Evolutionary conservation across 192 early-diverging fungal species (phyloP), one percentile per base, ranked within the genome.

Genomic region (Spizellomyces sp.): DNA sequence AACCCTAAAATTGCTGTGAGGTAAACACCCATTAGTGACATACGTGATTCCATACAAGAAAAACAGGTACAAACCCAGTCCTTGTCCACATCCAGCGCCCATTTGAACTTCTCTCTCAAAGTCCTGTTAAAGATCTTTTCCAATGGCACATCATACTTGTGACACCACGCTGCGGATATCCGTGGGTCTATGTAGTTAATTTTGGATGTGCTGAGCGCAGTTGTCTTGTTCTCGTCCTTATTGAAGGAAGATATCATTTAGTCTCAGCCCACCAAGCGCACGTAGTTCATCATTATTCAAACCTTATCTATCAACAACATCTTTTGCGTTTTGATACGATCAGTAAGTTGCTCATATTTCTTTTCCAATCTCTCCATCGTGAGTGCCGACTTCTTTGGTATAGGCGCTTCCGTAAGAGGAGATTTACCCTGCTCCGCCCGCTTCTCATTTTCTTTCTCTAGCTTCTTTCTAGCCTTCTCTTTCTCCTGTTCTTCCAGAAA

Each of bases 131-230:
- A 96, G 47, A 97, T 93, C 82, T 96, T 97, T 57, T 94, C 95
- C 22, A 95, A 47, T 1, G 95, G 94, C 5, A 99, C 95, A 62
- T 90, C 79, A 73, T 92, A 79, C 73, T 93, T 94, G 63, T 89
- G 83, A 79, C 94, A 94, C 97, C 97, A 99, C 12, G 93, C 91
- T 8, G 89, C 88, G 2, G 94, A 92, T 59, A 99, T 99, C 45
- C 97, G 89, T 45, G 97, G 97, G 74, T 99, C 97, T 65, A 98
- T 95, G 82, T 99, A 99, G 82, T 99, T 99, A 79, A 95, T 91
- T 82, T 98, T 98, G 43, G 95, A 97, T 3, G 97, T 99, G 17
- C 95, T 90, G 69, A 99, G 80, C 0, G 97, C 92, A 12, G 95
- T 97, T 46, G 92, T 90, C 80, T 97, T 99, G 84, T 94, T 95